Evolutionary conservation across 441 rosid species (phyloP), one percentile per base, ranked within the genome.

Genomic region (Raphanus hybrid): DNA sequence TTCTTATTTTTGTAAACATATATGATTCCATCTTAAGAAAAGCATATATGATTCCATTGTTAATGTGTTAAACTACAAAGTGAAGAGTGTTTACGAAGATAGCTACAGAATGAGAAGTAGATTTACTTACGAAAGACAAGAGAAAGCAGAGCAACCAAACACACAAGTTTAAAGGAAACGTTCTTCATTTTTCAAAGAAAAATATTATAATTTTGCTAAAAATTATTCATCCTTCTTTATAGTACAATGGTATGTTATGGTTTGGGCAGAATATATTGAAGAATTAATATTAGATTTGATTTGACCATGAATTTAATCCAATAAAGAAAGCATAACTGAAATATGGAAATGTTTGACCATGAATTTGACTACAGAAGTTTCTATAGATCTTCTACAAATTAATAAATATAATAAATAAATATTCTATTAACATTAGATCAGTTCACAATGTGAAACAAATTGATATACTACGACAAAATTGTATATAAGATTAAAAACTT

Each of bases 141-240:
- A 59, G 34, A 64, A 66, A 75, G 71, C 27, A 74, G 73, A 59
- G 78, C 20, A 67, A 65, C 61, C 73, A 75, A 60, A 34, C 45
- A 20, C 61, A 75, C 3, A 59, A 67, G 67, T 5, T 59, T 72
- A 8, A 75, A 67, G 37, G 73, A 45, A 59, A 32, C 11, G 62
- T 48, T 75, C 68, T 67, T 75, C 78, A 59, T 75, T 3, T 7
- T 75, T 5, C 27, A 12, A 8, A 16, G 23, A 43, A 34, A 11
- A 18, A 4, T 34, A 3, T 34, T 55, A 29, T 23, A 1, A 55
- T 16, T 45, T 59, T 67, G 14, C 8, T 52, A 14, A 52, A 23
- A 43, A 27, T 9, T 59, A 8, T 1, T 55, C 52, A 67, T 58
- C 34, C 11, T 15, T 57, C 12, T 10, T 29, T 29, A 4, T 48